phyloP scores from a whole-genome alignment of 306 rosid genomes.

The Malus domestica region ASM211411v1 NC_041801.1:7228001-7228500 shows the following conservation, averaged over 20 bases:
- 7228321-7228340: not conserved
- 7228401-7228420: too few relatives aligned
- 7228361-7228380: too few relatives aligned
- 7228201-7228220: too few relatives aligned
- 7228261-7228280: too few relatives aligned
- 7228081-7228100: not conserved
- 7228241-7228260: too few relatives aligned
- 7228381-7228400: too few relatives aligned
- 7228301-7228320: not conserved
- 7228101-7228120: not conserved
- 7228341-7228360: too few relatives aligned
- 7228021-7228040: not conserved
- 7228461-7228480: too few relatives aligned
- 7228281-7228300: not conserved
- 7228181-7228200: not conserved
- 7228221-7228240: too few relatives aligned
- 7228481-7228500: too few relatives aligned
- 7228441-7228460: too few relatives aligned
- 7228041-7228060: not conserved
- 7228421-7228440: too few relatives aligned
- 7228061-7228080: not conserved
- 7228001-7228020: not conserved
- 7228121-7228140: not conserved
- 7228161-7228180: not conserved
- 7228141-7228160: not conserved